These are phyloP conservation scores for Saturnispora sekii DNA, from an alignment of 805 yeast genomes.

Conservation along the genomic window DNA sequence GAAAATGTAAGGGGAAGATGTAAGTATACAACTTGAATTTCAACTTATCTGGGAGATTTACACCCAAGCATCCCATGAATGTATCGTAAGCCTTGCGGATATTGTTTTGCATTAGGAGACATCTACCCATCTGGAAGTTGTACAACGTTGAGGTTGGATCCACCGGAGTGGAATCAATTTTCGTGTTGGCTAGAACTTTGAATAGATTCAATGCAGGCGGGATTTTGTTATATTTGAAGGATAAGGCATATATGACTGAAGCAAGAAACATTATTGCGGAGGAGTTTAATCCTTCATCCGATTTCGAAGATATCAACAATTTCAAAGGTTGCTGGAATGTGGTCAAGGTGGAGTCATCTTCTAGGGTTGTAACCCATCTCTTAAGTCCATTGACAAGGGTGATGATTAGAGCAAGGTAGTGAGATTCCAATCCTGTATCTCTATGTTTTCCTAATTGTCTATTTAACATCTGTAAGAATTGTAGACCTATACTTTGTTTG, in stretches of 20 bases:
- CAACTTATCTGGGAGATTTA: constrained; percentile 14
- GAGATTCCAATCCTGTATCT: not conserved
- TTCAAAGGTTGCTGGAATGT: constrained; percentile 63
- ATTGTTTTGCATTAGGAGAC: constrained; percentile 51
- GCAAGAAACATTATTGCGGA: constrained; percentile 45
- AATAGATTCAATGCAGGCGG: constrained; percentile 70
- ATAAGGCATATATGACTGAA: constrained; percentile 58
- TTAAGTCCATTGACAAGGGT: constrained; percentile 1
- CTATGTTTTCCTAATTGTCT: not conserved
- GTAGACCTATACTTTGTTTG: not conserved
- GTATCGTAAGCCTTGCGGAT: constrained; percentile 40
- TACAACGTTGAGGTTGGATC: constrained; percentile 34
- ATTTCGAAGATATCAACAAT: constrained; percentile 69
- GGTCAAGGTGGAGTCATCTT: constrained; percentile 23
- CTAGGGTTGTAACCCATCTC: not conserved
- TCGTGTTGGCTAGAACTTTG: constrained; percentile 23
- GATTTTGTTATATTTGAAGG: constrained; percentile 53
- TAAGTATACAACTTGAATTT: constrained; percentile 42
- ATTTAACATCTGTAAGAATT: not conserved
- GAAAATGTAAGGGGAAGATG: constrained; percentile 54
- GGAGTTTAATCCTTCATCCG: constrained; percentile 29
- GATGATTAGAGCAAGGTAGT: not conserved
- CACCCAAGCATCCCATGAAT: constrained; percentile 25
- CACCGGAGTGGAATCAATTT: not conserved
- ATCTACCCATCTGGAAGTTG: constrained; percentile 60